Base-by-base conservation (phyloP, 1,284 basidiomycete species). In the Melampsora medusae region DNA sequence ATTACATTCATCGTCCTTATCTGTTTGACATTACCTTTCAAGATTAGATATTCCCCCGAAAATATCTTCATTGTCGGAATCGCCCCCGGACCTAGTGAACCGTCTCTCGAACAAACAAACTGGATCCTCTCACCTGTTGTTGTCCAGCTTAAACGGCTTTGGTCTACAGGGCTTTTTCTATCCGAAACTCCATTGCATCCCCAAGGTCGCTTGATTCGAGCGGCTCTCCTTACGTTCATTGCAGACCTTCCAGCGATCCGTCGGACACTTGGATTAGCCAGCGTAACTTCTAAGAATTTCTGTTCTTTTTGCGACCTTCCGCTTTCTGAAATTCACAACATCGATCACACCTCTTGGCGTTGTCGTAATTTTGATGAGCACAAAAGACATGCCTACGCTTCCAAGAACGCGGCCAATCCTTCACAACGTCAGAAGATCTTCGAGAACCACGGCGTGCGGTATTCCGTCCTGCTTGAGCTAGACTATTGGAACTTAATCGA, bases 41-140 rank as follows among this genome's bases (percentile, higher is more conserved):
- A 71, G 17, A 16, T 78, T 9, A 72, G 80, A 12, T 79, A 78
- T 50, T 31, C 60, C 16, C 61, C 68, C 5, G 61, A 80, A 38
- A 79, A 81, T 50, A 69, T 79, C 31, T 77, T 65, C 49, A 46
- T 80, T 7, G 69, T 79, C 17, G 82, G 82, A 2, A 79, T 84
- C 50, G 81, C 85, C 19, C 85, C 85, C 16, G 84, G 84, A 12
- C 84, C 83, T 3, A 78, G 79, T 12, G 82, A 85, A 73, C 84
- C 85, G 1, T 78, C 78, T 31, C 67, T 81, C 0, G 80, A 80
- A 14, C 59, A 80, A 19, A 70, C 83, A 33, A 84, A 84, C 69
- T 80, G 81, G 38, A 80, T 81, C 68, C 49, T 85, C 0, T 14
- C 48, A 17, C 82, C 81, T 2, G 48, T 84, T 2, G 78, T 84